Base-by-base conservation (phyloP, 441 rosid genomes). In the Croton laevigatus region DNA sequence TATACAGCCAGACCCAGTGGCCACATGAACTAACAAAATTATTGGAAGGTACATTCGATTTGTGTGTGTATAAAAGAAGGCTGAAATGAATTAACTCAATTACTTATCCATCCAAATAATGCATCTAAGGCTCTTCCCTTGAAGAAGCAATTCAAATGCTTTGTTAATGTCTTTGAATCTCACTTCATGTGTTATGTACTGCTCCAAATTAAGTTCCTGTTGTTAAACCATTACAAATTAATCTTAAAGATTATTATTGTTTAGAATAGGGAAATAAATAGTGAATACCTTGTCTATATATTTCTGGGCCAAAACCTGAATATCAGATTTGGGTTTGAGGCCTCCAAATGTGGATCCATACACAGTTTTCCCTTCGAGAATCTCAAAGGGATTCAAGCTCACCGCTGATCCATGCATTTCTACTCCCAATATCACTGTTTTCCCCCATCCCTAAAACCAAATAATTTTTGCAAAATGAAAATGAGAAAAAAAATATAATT, bases 281-380 rank as follows among this genome's bases (percentile, higher is more conserved):
- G 5, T 48, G 4, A 48, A 48, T 57, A 57, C 87, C 89, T 81
- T 80, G 34, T 75, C 66, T 27, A 81, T n/a, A 44, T 84, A 85
- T 70, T 73, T 81, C 40, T 83, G 37, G 8, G 73, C 76, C 3
- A 84, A 81, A 69, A 85, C 65, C 54, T 10, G 38, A 57, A 57
- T 57, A 12, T 82, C 88, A 0, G 84, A 57, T 62, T 83, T 87
- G 91, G 84, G 61, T 64, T 84, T 85, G 19, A 86, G 6, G 19
- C 94, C 94, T 60, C 88, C 89, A 48, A 86, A 76, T 14, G 69
- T 69, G 11, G 83, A 66, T 34, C 90, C 91, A 2, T 62, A 36
- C 6, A 87, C 53, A 68, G 63, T 77, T 75, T 59, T 80, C 62
- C 90, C 91, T 52, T 3, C 53, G 3, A 84, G 59, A 37, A 84